Percentiles rank a stretch among this genome's conserved stretches.
These are phyloP conservation scores for Pisolithus albus DNA, from an alignment of 768 basidiomycete genomes.

Conservation along the genomic window DNA sequence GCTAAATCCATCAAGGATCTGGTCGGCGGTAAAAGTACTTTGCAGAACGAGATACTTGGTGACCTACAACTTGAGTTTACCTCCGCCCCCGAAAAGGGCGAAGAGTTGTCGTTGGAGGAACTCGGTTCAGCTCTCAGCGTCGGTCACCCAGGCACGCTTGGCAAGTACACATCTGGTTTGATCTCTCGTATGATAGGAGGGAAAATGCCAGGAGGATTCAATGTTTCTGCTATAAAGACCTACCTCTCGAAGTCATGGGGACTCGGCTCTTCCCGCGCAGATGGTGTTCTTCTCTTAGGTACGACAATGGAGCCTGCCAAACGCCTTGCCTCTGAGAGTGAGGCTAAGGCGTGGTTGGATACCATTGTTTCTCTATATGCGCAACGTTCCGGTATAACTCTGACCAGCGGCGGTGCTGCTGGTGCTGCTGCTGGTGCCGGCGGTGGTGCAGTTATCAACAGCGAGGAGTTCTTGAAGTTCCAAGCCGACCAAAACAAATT, in stretches of 20 bases:
- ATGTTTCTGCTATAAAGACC: conserved; percentile 81
- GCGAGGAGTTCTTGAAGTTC: conserved; percentile 97
- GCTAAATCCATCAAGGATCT: conserved; percentile 97
- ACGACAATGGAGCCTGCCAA: conserved; percentile 93
- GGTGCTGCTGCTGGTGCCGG: conserved; percentile 52
- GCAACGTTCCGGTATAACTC: conserved; percentile 79
- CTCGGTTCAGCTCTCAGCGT: conserved; percentile 77
- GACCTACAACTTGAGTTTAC: conserved; percentile 94
- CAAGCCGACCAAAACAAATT: conserved; percentile 89
- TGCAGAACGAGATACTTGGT: conserved; percentile 98
- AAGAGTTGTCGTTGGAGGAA: conserved; percentile 94
- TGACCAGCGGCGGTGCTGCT: conserved; percentile 61
- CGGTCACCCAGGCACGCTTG: conserved; percentile 80
- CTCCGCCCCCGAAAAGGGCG: conserved; percentile 95
- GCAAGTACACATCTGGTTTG: conserved; percentile 89
- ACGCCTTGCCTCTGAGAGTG: conserved; percentile 82
- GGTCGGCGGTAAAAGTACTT: conserved; percentile 95
- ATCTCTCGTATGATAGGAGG: conserved; percentile 87
- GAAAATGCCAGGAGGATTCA: conserved; percentile 99
- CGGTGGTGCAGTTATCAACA: conserved; percentile 90
- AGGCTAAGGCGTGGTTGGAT: conserved; percentile 94
- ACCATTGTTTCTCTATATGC: conserved; percentile 79
- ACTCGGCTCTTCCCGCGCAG: conserved; percentile 82
- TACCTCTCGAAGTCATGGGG: conserved; percentile 94
- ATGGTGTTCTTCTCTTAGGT: conserved; percentile 83